phyloP scores from a whole-genome alignment of 441 rosid genomes.

The Geranium incanum region DNA sequence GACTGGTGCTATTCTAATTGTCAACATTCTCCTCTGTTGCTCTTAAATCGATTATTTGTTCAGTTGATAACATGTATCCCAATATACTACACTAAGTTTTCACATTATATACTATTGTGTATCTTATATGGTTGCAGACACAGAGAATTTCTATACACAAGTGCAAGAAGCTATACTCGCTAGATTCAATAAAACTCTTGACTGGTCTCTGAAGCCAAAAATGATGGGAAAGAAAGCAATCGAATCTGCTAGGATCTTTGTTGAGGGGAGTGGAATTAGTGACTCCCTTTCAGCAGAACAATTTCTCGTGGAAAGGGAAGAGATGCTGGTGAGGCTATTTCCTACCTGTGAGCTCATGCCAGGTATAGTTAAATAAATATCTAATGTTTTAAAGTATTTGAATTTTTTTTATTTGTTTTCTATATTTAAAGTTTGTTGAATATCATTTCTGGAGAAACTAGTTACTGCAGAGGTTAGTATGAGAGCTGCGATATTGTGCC shows the following conservation, averaged over 20 bases:
- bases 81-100: not conserved
- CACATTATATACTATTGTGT: not conserved
- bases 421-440: not conserved
- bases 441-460: not conserved
- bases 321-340: conserved; percentile 59
- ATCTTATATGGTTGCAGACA: conserved; percentile 41
- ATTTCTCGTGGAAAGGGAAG: conserved; percentile 71
- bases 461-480: not conserved
- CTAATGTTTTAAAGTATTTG: not conserved
- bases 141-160: conserved; percentile 85
- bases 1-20: not conserved
- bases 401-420: not conserved
- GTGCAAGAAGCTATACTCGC: conserved; percentile 77
- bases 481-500: not conserved
- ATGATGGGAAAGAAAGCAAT: conserved; percentile 95
- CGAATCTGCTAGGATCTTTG: conserved; percentile 74
- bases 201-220: conserved; percentile 86
- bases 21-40: not conserved
- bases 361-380: conserved; percentile 31
- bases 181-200: conserved; percentile 76
- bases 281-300: conserved; percentile 77
- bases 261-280: conserved; percentile 70
- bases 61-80: not conserved
- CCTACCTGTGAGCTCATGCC: conserved; percentile 87
- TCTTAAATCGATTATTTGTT: not conserved